These are phyloP conservation scores for Daldinia loculata DNA, from an alignment of 495 filamentous ascomycete species.

Conservation along the genomic window DNA sequence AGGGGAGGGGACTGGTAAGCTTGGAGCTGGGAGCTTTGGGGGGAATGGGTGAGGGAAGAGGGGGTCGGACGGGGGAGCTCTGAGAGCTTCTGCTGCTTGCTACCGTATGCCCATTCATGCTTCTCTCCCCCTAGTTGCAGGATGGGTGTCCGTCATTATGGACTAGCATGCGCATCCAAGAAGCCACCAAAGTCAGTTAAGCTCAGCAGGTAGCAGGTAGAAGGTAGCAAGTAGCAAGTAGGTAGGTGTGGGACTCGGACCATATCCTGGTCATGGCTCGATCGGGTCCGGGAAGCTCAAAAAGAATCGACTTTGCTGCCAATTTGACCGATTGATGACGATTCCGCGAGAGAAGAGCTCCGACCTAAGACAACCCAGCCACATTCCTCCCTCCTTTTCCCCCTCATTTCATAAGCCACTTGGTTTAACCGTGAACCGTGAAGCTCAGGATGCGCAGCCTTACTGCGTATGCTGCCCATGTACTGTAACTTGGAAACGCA, in stretches of 20 bases:
- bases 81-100: conserved; percentile 41
- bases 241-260: conserved; percentile 35
- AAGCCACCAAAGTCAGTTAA: conserved; percentile 33
- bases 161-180: conserved; percentile 29
- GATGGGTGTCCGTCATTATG: conserved; percentile 37
- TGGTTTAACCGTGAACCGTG: conserved; percentile 36
- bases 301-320: conserved; percentile 22
- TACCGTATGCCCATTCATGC: conserved; percentile 1
- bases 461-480: conserved; percentile 6
- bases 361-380: conserved; percentile 30
- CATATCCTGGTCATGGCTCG: conserved; percentile 33
- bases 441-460: conserved; percentile 13
- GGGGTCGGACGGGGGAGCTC: conserved; percentile 41
- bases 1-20: conserved; percentile 45
- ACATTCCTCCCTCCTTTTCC: conserved; percentile 15
- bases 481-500: background rate
- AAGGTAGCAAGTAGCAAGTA: background rate
- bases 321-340: conserved; percentile 32
- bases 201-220: conserved; percentile 16
- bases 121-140: conserved; percentile 24
- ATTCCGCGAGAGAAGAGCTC: conserved; percentile 27
- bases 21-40: conserved; percentile 36
- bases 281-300: conserved; percentile 40
- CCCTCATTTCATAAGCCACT: conserved; percentile 36
- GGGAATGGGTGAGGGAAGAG: conserved; percentile 35